These are phyloP conservation scores for Hypoxylon sp. DNA, from an alignment of 2,329 filamentous ascomycete genomes.

Conservation along the genomic window DNA sequence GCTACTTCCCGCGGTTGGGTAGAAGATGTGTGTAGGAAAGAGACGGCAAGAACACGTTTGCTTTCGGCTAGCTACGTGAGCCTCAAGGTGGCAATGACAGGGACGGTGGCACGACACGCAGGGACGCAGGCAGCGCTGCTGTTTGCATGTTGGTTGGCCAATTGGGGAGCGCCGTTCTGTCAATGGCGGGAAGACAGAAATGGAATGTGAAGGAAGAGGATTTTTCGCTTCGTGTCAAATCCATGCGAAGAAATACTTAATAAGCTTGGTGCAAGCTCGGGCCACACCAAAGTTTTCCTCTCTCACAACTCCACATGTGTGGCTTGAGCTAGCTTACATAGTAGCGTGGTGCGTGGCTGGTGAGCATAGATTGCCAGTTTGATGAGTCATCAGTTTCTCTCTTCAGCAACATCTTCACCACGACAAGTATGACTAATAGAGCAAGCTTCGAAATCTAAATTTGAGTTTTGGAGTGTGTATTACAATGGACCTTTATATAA, in stretches of 20 bases:
- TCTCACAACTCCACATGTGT: constrained; percentile 1
- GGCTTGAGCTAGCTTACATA: not conserved
- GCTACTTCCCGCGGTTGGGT: not conserved
- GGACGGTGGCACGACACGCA: constrained; percentile 46
- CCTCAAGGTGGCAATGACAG: constrained; percentile 47
- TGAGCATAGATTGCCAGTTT: not conserved
- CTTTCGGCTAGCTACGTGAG: constrained; percentile 38
- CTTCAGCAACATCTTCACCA: not conserved
- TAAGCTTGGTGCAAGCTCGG: constrained; percentile 10
- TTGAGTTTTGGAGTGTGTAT: no score
- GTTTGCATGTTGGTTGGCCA: constrained; percentile 52
- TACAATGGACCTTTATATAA: no score
- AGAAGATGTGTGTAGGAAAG: constrained; percentile 8
- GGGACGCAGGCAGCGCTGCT: constrained; percentile 48
- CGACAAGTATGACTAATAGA: not conserved
- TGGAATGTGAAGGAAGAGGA: constrained; percentile 42
- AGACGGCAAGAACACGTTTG: constrained; percentile 36
- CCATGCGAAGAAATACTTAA: constrained; percentile 24
- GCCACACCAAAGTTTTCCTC: not conserved
- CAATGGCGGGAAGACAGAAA: constrained; percentile 28
- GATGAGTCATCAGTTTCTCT: constrained; percentile 13
- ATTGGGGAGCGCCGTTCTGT: constrained; percentile 38
- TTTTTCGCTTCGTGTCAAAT: constrained; percentile 46
- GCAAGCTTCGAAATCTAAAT: no score
- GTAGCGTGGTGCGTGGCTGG: not conserved